Evolutionary conservation across 2,329 filamentous ascomycete genomes (phyloP), one percentile per base, ranked within the genome.

Genomic region (Trichoderma simmonsii): DNA sequence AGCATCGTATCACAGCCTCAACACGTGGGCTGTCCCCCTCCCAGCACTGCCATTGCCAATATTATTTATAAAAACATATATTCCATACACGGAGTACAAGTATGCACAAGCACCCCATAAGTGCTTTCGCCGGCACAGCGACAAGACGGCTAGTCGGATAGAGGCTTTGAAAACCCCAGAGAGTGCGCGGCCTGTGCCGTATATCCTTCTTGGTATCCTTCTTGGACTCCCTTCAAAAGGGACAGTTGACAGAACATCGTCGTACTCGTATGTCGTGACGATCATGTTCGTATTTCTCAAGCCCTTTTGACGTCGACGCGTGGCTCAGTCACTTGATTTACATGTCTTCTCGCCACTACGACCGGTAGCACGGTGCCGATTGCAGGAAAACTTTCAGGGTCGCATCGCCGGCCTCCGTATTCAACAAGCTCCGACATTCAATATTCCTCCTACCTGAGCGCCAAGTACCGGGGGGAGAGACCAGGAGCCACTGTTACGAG

Each of bases 291-390:
- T 70, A 70, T 70, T 54, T 32, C 12, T 15, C 28, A 26, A 12
- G 30, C 39, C 28, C 36, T 36, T 62, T 69, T 62, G 57, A 70
- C 66, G 66, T 62, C 28, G 66, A 15, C 39, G 65, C 66, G 66
- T 70, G 66, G 66, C 66, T 70, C 66, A 70, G 28, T 70, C 66
- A 70, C 66, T 61, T 70, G 57, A 51, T 62, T 34, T 61, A 15
- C 57, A 36, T 36, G 15, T 36, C 26, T 24, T 60, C 6, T 68
- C 65, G 65, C 54, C 65, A 60, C 65, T 67, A 26, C 64, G 18
- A 32, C 5, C n/a, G 57, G 15, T 21, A 8, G 36, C 56, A 61
- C 66, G 36, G 66, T 69, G 39, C 28, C 36, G 28, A 51, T 51
- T 32, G 26, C 54, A 60, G 57, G 7, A 32, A 32, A 56, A 15